Evolutionary conservation across 2,329 filamentous ascomycete species (phyloP), one percentile per base, ranked within the genome.

Genomic region (Neonectria magnoliae): DNA sequence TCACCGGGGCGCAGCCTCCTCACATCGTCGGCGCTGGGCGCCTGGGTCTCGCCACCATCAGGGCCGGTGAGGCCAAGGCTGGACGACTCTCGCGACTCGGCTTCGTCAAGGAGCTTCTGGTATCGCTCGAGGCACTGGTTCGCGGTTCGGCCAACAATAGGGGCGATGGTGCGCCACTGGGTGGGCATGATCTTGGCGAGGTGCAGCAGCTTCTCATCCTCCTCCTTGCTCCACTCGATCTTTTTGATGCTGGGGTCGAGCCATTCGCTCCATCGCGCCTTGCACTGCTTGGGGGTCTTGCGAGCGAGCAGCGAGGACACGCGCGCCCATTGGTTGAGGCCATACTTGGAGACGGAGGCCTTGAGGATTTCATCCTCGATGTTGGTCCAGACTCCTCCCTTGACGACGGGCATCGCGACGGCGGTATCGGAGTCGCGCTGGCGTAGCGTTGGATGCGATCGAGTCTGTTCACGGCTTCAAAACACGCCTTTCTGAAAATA

Each of bases 241-340:
- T 99, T 99, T 76, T 95, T 93, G 83, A 99, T 98, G 77, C 93
- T 93, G 20, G 96, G 96, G 77, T 99, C 96, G 71, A 99, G 88
- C 95, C 96, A 99, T 87, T 99, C 95, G 78, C 91, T 90, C 96
- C 96, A 99, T 83, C 96, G 88, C 66, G 96, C 95, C 83, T 99
- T 99, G 89, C 96, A 99, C 83, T 99, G 96, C 83, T 99, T 99
- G 56, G 96, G 91, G 33, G 96, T 98, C 81, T 99, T 99, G 76
- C 97, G 93, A 78, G 95, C 95, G 71, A 99, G 90, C 70, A 99
- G 88, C 63, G 96, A 98, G 60, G 96, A 98, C 69, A 98, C 96
- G 80, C 96, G 95, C 77, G 96, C 95, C 96, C 96, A 99, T 82
- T 99, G 96, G 77, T 97, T 96, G 66, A 97, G 87, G 54, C 94